Conservation (phyloP, 1,139 yeast genomes). For the Diutina mesorugosa region DNA sequence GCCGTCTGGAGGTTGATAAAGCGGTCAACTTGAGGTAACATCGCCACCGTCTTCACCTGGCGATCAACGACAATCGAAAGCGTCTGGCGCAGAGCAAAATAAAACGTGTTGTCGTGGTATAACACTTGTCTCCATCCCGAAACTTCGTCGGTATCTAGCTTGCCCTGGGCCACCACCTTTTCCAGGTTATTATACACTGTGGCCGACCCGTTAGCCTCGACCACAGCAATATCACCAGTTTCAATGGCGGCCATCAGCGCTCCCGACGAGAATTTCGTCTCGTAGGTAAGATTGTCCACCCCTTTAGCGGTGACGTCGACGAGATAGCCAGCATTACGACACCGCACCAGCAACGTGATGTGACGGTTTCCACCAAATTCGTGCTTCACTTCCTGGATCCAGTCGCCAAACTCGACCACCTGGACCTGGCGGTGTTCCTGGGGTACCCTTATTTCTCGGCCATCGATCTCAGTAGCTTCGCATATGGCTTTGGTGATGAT, state of each 20-base stretch:
- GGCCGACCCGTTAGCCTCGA: background rate
- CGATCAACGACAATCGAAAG: background rate
- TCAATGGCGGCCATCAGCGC: background rate
- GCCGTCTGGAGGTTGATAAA: background rate
- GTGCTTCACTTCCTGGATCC: background rate
- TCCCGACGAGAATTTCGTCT: background rate
- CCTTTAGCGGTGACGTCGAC: background rate
- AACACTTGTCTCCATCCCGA: background rate
- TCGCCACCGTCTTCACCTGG: background rate
- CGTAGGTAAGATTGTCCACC: background rate
- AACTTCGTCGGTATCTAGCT: background rate
- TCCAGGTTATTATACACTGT: background rate
- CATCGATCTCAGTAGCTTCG: background rate
- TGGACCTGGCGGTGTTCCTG: background rate
- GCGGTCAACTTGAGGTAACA: background rate
- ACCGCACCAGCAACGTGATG: background rate
- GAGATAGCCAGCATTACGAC: background rate
- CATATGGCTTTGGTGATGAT: background rate
- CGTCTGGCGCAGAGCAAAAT: background rate
- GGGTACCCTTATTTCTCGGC: background rate
- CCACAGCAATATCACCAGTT: background rate
- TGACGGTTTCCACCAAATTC: background rate
- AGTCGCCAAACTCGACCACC: background rate
- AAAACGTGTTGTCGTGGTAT: background rate
- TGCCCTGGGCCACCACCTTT: background rate